Base-by-base conservation (phyloP, 805 yeast genomes). In the Kazachstania psychrophila region DNA sequence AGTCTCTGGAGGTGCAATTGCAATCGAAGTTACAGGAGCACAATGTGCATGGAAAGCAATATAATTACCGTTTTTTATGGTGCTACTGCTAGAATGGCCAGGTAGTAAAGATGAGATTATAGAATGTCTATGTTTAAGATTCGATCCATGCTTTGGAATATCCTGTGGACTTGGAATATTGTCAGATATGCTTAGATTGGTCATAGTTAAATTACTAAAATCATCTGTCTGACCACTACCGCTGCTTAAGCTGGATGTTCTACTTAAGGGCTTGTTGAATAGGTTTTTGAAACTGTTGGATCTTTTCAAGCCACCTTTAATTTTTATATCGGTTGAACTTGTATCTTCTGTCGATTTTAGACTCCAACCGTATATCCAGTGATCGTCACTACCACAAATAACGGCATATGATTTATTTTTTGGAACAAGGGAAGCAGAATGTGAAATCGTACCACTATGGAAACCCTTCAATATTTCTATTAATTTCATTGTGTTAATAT, bases 351-450 rank as follows among this genome's bases (percentile, higher is more conserved):
- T 22, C n/a, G 44, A 56, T 28, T 56, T 61, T n/a, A 69, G 57
- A 37, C 70, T 69, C 97, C 97, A 88, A 6, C 85, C 61, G 52
- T 87, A 87, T 9, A 83, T 73, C 77, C 87, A 77, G 46, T 82
- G 84, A 59, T 88, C 89, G 55, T 88, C 96, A 8, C 94, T 81
- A 0, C 95, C 95, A 6, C 82, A 69, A 5, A 87, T 67, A 48
- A 72, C 76, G 11, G 41, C 31, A 4, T 49, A 48, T 18, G 36
- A 39, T 11, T 34, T 15, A 28, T 17, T 33, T 8, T 13, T 28
- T 5, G 14, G 29, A 7, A 28, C 37, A 12, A 52, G 19, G 13
- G 47, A 49, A 0, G 95, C 95, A 6, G 66, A 67, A 36, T 83
- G 80, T 28, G 85, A 84, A 4, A 89, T 73, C 30, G 76, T 72